Evolutionary conservation across 2,329 filamentous ascomycete species (phyloP).

Genomic region (Pseudogymnoascus sp.): DNA sequence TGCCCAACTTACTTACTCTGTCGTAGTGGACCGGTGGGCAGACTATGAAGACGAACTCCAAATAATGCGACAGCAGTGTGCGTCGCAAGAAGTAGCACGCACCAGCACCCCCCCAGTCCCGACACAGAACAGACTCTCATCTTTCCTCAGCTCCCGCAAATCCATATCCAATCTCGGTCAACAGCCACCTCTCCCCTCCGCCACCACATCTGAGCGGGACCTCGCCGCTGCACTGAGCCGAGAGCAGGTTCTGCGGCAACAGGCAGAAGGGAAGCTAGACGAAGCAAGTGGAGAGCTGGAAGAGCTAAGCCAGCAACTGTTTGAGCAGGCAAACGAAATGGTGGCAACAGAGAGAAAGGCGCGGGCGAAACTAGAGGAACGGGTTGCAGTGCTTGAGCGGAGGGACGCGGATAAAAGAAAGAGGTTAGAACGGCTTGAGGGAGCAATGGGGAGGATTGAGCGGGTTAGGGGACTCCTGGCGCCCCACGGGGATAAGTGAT

Average conservation of each 20-base stretch:
- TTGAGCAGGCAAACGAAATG: slow-evolving; percentile 83
- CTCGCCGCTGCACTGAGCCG: slow-evolving; percentile 57
- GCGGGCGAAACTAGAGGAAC: slow-evolving; percentile 61
- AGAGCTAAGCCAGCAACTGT: slow-evolving; percentile 66
- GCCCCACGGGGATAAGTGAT: not conserved
- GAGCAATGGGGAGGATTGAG: slow-evolving; percentile 63
- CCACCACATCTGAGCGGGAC: slow-evolving; percentile 32
- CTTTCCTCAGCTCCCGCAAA: slow-evolving; percentile 44
- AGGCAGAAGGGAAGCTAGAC: slow-evolving; percentile 60
- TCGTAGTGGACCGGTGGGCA: slow-evolving; percentile 56
- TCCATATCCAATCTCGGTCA: slow-evolving; percentile 34
- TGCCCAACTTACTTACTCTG: slow-evolving; percentile 11
- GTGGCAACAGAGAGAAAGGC: slow-evolving; percentile 68
- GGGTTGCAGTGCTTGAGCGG: slow-evolving; percentile 59
- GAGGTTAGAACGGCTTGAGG: slow-evolving; percentile 63
- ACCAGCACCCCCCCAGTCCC: slow-evolving; percentile 26
- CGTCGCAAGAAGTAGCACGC: slow-evolving; percentile 35
- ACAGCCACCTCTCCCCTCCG: slow-evolving; percentile 14
- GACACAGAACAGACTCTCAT: slow-evolving; percentile 30
- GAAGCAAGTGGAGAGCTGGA: slow-evolving; percentile 67
- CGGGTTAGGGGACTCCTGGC: slow-evolving; percentile 54
- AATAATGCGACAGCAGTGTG: slow-evolving; percentile 39
- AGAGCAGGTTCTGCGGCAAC: slow-evolving; percentile 58
- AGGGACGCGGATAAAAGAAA: slow-evolving; percentile 63
- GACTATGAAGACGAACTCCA: slow-evolving; percentile 75